Conservation (phyloP, 192 early-diverging fungal genomes). For the Dissophora ornata region DNA sequence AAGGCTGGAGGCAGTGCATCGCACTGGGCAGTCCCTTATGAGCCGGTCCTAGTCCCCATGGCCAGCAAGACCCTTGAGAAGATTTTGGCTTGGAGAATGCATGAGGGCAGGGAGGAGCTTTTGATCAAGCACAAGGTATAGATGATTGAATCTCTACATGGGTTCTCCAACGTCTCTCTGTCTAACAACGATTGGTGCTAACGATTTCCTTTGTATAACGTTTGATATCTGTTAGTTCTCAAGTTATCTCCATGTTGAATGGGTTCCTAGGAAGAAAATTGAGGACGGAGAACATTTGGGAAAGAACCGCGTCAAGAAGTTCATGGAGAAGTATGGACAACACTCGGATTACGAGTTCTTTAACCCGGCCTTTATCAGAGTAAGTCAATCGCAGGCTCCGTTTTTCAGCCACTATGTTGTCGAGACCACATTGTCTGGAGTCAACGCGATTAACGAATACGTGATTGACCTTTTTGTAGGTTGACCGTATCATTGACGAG, state of each 20-base stretch:
- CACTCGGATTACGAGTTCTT: slow-evolving; percentile 68
- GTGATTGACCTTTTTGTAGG: slow-evolving; percentile 41
- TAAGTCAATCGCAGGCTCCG: slow-evolving; percentile 26
- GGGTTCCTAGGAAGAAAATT: slow-evolving; percentile 66
- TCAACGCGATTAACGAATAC: too few relatives aligned
- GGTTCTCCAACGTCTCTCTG: too few relatives aligned
- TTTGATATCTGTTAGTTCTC: too few relatives aligned
- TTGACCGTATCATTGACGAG: slow-evolving; percentile 88
- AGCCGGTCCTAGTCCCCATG: slow-evolving; percentile 67
- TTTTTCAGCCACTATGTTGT: too few relatives aligned
- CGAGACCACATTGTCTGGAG: too few relatives aligned
- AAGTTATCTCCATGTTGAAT: slow-evolving; percentile 79
- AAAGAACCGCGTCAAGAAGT: slow-evolving; percentile 79
- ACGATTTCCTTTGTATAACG: too few relatives aligned
- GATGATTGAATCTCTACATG: too few relatives aligned
- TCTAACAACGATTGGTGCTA: too few relatives aligned
- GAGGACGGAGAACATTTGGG: slow-evolving; percentile 66
- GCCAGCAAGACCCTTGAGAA: slow-evolving; percentile 61
- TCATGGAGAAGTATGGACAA: slow-evolving; percentile 72
- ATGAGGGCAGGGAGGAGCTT: slow-evolving; percentile 70
- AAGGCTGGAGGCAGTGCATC: slow-evolving; percentile 41
- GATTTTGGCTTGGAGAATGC: slow-evolving; percentile 61
- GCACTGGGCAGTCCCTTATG: slow-evolving; percentile 56
- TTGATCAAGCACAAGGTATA: slow-evolving; percentile 85
- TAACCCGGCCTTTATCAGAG: slow-evolving; percentile 74